Base-by-base conservation (phyloP, 352 stramenopile genomes). In the Phytophthora aleatoria region DNA sequence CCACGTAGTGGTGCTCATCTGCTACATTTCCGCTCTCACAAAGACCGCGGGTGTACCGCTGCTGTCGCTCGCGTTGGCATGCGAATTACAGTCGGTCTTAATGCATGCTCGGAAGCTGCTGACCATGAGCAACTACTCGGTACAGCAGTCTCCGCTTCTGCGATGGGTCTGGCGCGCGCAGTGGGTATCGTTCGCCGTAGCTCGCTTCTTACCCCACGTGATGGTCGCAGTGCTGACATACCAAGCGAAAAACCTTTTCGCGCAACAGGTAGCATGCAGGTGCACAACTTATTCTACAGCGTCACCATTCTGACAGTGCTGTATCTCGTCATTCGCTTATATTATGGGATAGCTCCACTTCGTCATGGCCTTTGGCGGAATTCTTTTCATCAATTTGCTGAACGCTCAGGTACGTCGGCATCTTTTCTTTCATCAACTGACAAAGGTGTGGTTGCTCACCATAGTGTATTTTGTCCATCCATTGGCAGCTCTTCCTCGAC, bases 101-200 rank as follows among this genome's bases (percentile, higher is more conserved):
- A 90, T 93, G 85, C 85, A 93, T 50, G 53, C 79, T 51, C 79
- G 85, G 41, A 93, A 91, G 71, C 72, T 93, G 16, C 67, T 93
- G 70, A 61, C 73, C 15, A 93, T 93, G 81, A 88, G 75, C 55
- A 73, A 70, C 30, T 86, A 74, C 65, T 66, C 72, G 8, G 55
- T 76, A 15, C 35, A 16, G 8, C 36, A 57, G 12, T 88, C 78
- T 42, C 30, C 30, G 1, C 26, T 66, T 20, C 67, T 87, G 41
- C 69, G 57, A 16, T 67, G 57, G 38, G 73, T 93, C 15, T 93
- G 85, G 85, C 33, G 35, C 3, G 52, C 77, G 9, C 85, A 93
- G 54, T 93, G 85, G 85, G 33, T 35, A 10, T 62, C 62, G n/a
- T 91, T 93, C 39, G 47, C 67, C 3, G 20, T 76, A 0, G 72